Evolutionary conservation across 306 rosid species (phyloP), one percentile per base, ranked within the genome.

Genomic region (Sphenostylis stenocarpa): DNA sequence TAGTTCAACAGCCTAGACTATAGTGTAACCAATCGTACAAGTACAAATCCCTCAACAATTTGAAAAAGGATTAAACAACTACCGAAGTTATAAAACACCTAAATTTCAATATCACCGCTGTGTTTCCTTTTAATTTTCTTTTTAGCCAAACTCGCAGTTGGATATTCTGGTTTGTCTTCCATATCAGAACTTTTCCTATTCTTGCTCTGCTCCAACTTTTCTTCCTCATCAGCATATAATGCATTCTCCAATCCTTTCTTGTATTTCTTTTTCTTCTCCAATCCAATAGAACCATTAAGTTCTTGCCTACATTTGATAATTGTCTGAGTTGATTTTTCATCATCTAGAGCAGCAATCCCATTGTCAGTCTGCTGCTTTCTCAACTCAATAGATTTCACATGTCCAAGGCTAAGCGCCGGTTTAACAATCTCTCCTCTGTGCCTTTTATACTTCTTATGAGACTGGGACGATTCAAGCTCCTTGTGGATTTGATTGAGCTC

Each of bases 401-500:
- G 11, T 7, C 44, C 68, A 5, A 19, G 43, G 61, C 16, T 38
- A 12, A 15, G 53, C 48, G n/a, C n/a, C n/a, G 4, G 24, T 24
- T 34, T 53, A 73, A 2, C 19, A 11, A 5, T 43, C 36, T 44
- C 70, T 14, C 24, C 2, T 33, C 4, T 31, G 31, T 7, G 64
- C 41, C 51, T 17, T 55, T 52, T 64, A 41, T 34, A 43, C 80
- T 73, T 70, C 61, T 65, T 81, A 24, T 33, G 72, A 67, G 85
- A 76, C 6, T 24, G 77, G 1, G 69, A 26, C 2, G 62, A 41
- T 33, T 67, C 56, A n/a, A 67, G 68, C 38, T 69, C 85, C 83
- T 78, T 85, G 24, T 81, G 88, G 16, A 85, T 63, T 21, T 82
- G 68, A 12, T 85, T 45, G 44, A 85, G 79, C 68, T 81, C 85